These are phyloP conservation scores for Colletotrichum orbiculare DNA, from an alignment of 2,329 filamentous ascomycete genomes.

Conservation along the genomic window DNA sequence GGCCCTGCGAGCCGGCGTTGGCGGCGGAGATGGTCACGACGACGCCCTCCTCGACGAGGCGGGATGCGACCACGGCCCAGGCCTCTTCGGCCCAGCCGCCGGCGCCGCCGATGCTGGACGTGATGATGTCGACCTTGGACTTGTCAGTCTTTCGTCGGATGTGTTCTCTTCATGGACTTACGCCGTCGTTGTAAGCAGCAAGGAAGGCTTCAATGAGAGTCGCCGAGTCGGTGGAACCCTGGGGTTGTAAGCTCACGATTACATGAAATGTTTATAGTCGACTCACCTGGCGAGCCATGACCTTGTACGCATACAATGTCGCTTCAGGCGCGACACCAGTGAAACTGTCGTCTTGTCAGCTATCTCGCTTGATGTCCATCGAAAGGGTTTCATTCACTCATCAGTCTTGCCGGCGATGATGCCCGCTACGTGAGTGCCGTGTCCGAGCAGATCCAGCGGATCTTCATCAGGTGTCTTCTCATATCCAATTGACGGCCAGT, in stretches of 20 bases:
- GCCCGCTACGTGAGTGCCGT: conserved; percentile 46
- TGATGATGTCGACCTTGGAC: conserved; percentile 52
- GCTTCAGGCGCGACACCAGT: conserved; percentile 45
- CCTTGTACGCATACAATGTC: conserved; percentile 44
- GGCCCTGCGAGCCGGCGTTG: conserved; percentile 60
- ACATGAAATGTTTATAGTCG: neutral
- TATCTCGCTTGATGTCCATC: too few relatives aligned
- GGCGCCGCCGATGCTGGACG: conserved; percentile 51
- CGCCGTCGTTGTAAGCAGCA: conserved; percentile 48
- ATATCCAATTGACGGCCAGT: conserved; percentile 23
- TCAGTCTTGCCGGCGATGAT: conserved; percentile 44
- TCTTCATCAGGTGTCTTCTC: conserved; percentile 47
- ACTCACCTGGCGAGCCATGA: conserved; percentile 35
- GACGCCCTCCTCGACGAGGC: conserved; percentile 57
- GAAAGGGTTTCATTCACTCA: conserved; percentile 2
- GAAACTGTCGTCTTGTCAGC: neutral
- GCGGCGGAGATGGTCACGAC: conserved; percentile 62
- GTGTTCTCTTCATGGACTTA: conserved; percentile 15
- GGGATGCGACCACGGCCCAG: conserved; percentile 54
- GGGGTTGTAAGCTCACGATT: neutral
- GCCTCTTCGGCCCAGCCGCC: conserved; percentile 54
- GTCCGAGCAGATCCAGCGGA: conserved; percentile 41
- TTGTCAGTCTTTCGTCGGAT: neutral
- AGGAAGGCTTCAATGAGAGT: conserved; percentile 48
- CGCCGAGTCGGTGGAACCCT: conserved; percentile 25